A percentile compares a stretch with the other conserved stretches of the same genome.
These are phyloP conservation scores for Colletotrichum plurivorum DNA, from an alignment of 2,329 filamentous ascomycete species.

Conservation along the genomic window DNA sequence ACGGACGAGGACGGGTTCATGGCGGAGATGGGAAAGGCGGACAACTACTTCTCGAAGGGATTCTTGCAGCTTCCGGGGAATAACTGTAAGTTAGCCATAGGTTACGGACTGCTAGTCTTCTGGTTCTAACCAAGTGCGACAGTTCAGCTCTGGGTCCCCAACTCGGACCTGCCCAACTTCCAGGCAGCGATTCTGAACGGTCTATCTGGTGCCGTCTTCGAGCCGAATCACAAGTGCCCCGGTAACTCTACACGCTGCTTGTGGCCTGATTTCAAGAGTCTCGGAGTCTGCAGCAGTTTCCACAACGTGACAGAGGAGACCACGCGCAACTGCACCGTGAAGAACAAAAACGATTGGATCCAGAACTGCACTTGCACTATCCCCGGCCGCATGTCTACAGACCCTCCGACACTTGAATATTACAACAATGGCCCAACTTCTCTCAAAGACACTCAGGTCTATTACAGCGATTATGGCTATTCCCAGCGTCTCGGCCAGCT, in stretches of 20 bases:
- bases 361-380: constrained; percentile 8
- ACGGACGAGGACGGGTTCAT: background rate
- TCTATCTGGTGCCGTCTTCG: constrained; percentile 25
- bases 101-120: background rate
- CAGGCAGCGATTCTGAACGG: constrained; percentile 40
- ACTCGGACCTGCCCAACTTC: constrained; percentile 36
- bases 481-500: background rate
- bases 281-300: constrained; percentile 40
- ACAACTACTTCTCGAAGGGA: background rate
- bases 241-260: constrained; percentile 32
- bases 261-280: constrained; percentile 40
- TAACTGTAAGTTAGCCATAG: background rate
- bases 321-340: constrained; percentile 10
- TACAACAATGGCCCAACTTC: constrained; percentile 26
- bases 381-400: background rate
- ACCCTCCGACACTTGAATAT: background rate
- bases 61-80: constrained; percentile 2
- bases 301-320: constrained; percentile 31
- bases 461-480: background rate
- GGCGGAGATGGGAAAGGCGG: background rate
- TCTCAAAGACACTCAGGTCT: background rate
- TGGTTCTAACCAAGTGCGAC: background rate
- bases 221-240: constrained; percentile 39
- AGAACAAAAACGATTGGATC: background rate
- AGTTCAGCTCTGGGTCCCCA: constrained; percentile 11